phyloP scores from a whole-genome alignment of 2,329 filamentous ascomycete genomes.

The Epichloe gansuensis region DNA sequence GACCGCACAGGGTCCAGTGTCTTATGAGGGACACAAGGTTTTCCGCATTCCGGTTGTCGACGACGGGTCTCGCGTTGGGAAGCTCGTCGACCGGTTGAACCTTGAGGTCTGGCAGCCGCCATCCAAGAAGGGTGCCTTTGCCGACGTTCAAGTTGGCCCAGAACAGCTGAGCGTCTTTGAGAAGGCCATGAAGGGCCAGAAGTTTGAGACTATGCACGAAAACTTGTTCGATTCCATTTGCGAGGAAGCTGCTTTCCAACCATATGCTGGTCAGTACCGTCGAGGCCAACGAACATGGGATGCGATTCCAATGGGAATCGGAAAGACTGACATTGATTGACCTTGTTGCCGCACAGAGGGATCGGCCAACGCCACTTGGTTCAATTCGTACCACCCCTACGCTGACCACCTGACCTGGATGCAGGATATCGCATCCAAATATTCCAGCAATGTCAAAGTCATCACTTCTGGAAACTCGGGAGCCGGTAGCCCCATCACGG shows the following conservation, averaged over 20 bases:
- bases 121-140: constrained; percentile 17
- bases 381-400: constrained; percentile 41
- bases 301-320: background rate
- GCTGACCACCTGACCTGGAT: constrained; percentile 37
- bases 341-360: constrained; percentile 7
- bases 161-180: constrained; percentile 21
- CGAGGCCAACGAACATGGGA: background rate
- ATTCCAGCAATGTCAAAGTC: constrained; percentile 33
- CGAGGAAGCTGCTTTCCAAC: constrained; percentile 19
- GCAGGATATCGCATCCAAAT: constrained; percentile 28
- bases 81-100: constrained; percentile 22
- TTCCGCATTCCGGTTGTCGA: constrained; percentile 27
- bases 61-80: constrained; percentile 19
- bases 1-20: constrained; percentile 13
- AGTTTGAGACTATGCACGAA: constrained; percentile 24
- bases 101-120: constrained; percentile 27
- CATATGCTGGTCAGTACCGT: constrained; percentile 17
- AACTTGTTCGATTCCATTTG: constrained; percentile 27
- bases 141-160: constrained; percentile 30
- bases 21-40: constrained; percentile 34
- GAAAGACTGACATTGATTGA: background rate
- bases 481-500: constrained; percentile 44
- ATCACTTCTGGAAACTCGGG: constrained; percentile 35
- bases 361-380: constrained; percentile 29
- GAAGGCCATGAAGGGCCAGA: constrained; percentile 18